These are phyloP conservation scores for Tuber indicum DNA, from an alignment of 495 filamentous ascomycete genomes.

Conservation along the genomic window DNA sequence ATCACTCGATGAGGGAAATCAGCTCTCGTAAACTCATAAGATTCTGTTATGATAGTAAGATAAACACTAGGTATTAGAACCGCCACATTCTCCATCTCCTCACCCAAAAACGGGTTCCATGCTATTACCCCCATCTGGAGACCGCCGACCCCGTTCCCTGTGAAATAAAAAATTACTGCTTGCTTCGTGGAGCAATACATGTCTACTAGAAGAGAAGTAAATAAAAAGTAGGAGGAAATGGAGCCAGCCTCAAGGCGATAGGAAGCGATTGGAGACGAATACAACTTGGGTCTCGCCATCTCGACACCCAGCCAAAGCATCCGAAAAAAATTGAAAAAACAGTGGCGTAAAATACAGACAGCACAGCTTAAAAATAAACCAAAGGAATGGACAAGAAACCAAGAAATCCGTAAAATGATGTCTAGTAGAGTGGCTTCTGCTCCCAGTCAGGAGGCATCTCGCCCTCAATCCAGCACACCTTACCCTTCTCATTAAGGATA, in stretches of 20 bases:
- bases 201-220: not conserved
- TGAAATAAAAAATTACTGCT: not conserved
- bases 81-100: not conserved
- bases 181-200: not conserved
- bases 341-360: not conserved
- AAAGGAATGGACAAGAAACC: not conserved
- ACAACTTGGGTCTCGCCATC: not conserved
- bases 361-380: not conserved
- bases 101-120: not conserved
- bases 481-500: slow-evolving; percentile 70
- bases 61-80: not conserved
- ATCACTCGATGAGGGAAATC: not conserved
- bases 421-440: slow-evolving; percentile 57
- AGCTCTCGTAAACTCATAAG: not conserved
- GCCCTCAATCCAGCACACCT: slow-evolving; percentile 67
- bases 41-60: not conserved
- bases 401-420: not conserved
- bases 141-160: not conserved
- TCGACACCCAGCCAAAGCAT: not conserved
- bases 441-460: slow-evolving; percentile 71
- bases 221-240: not conserved
- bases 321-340: not conserved
- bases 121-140: not conserved
- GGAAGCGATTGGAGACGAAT: not conserved
- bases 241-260: not conserved